Base-by-base conservation (phyloP, 441 rosid species). In the Breynia disticha region DNA sequence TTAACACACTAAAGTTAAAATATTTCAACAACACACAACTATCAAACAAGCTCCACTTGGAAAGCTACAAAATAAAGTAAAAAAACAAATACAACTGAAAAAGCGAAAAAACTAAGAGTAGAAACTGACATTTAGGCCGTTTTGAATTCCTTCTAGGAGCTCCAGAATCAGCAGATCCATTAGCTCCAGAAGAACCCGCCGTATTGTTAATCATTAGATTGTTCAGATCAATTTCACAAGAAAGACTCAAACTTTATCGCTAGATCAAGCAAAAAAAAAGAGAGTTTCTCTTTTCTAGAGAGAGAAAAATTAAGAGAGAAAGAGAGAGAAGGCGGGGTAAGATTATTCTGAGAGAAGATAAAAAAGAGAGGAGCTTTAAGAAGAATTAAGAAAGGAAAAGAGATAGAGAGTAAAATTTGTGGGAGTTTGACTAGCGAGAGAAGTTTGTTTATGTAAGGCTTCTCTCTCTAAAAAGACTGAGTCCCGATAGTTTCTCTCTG, bases 101-200 rank as follows among this genome's bases (percentile, higher is more conserved):
- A 15, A 12, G 38, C 17, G 32, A 22, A 41, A 44, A 46, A 22
- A 24, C 5, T 11, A 9, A 11, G 24, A 53, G 39, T 47, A 41
- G 44, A 57, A 55, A 51, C 53, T 54, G 61, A 87, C 96, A 87
- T 72, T 87, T 82, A 60, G 94, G 96, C 45, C 94, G 79, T 75
- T 87, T 87, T 5, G 96, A 78, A 67, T 74, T 77, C 66, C 78
- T 68, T 61, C 84, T 62, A 46, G 73, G 75, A 67, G 78, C 79
- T 35, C 83, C 67, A 61, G 87, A 48, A 81, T 83, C 91, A 50
- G 68, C 79, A 4, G 95, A 76, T 76, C 87, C 87, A 65, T 63
- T 80, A 15, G 55, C 68, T 35, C 48, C 77, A 24, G 90, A 86
- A 14, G 88, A 79, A 16, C 86, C 78, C 63, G 88, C 78, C 65